Evolutionary conservation across 106 monocot species (phyloP), one percentile per base, ranked within the genome.

Genomic region (Platanthera zijinensis): DNA sequence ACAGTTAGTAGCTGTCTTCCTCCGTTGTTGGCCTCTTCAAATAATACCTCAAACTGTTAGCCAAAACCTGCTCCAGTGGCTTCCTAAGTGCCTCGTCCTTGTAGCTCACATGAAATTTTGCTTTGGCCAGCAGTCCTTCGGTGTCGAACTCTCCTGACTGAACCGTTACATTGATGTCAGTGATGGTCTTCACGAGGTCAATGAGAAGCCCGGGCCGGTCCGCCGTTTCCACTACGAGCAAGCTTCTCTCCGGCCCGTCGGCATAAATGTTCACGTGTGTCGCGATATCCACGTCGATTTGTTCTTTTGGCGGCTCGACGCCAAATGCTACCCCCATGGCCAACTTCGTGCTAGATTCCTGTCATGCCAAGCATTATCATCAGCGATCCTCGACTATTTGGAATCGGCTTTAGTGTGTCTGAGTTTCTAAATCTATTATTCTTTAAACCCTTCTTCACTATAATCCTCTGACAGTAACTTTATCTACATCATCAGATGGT

Each of bases 21-120:
- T 96, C 96, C 14, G 96, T 96, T 13, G 87, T 79, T 11, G 96
- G 93, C 84, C 96, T 85, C 84, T 90, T 93, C 82, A 96, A 86
- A 74, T 80, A 96, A 69, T 96, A 96, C 22, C 87, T 83, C 89
- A 96, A 83, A 77, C 96, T 96, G 74, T 96, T 96, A 9, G 79
- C 81, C 39, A 96, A 81, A 78, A 91, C 96, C 96, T 90, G 83
- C 75, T 93, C 87, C 74, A 96, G 59, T 45, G 89, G 77, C 75
- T 91, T 91, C 61, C 76, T 91, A 30, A 96, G 57, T 53, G 93
- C 77, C 80, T 93, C 89, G 25, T 76, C 88, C 28, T 66, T 76
- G 51, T 96, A 96, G 67, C 90, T 93, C 76, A 96, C 96, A 83
- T 96, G 93, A 77, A 96, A 96, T 78, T 93, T 96, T 28, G 96